Conservation (phyloP, 1,284 basidiomycete species). For the Trametes hirsuta region DNA sequence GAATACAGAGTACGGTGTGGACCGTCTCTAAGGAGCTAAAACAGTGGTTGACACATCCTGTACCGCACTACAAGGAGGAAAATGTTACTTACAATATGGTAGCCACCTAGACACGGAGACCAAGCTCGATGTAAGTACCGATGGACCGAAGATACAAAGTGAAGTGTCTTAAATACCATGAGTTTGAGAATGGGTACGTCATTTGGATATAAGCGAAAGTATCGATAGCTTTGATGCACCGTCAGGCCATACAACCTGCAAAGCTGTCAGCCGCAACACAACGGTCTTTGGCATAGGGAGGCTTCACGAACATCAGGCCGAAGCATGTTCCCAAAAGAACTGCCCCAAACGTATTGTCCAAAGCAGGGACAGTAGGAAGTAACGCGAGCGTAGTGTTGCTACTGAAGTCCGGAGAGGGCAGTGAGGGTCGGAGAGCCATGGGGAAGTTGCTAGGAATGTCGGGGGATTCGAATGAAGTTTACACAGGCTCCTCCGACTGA, state of each 20-base stretch:
- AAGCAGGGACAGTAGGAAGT: neutral
- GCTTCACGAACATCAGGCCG: constrained; percentile 1
- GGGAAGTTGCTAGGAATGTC: too few species aligned
- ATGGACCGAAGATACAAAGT: too few species aligned
- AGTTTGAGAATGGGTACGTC: neutral
- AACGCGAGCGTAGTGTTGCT: too few species aligned
- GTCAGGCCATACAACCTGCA: constrained; percentile 13
- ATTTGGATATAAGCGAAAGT: constrained; percentile 11
- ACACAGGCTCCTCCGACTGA: too few species aligned
- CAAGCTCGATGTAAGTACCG: too few species aligned
- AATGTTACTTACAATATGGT: neutral
- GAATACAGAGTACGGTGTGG: constrained; percentile 16
- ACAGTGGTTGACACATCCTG: neutral
- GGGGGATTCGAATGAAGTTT: too few species aligned
- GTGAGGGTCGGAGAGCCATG: too few species aligned
- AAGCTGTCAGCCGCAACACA: neutral
- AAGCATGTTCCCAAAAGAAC: constrained; percentile 7
- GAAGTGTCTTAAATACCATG: neutral
- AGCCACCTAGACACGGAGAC: neutral
- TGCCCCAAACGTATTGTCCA: constrained; percentile 16
- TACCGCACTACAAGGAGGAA: neutral
- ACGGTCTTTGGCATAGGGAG: too few species aligned
- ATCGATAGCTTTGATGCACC: constrained; percentile 7
- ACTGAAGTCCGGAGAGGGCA: too few species aligned
- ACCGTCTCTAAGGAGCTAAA: constrained; percentile 16